phyloP scores from a whole-genome alignment of 2,329 filamentous ascomycete species.

The Hypoxylon sp. region DNA sequence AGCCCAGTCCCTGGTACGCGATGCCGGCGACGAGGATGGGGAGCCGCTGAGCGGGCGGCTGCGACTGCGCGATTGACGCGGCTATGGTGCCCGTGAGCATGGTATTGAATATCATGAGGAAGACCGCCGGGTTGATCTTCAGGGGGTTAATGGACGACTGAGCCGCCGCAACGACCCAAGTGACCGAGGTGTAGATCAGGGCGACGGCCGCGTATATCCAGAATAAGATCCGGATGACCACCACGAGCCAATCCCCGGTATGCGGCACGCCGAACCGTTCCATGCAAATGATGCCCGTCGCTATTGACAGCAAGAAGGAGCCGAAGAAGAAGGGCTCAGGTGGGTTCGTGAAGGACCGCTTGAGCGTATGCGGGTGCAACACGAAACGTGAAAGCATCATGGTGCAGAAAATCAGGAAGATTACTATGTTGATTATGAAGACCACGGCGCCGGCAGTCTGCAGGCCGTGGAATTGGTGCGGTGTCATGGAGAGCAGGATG shows the following conservation, averaged over 20 bases:
- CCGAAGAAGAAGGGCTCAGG: slow-evolving; percentile 71
- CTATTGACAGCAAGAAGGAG: slow-evolving; percentile 71
- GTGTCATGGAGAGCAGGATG: slow-evolving; percentile 63
- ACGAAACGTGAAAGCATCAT: slow-evolving; percentile 65
- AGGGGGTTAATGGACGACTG: slow-evolving; percentile 58
- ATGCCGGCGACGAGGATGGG: slow-evolving; percentile 69
- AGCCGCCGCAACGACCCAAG: slow-evolving; percentile 70
- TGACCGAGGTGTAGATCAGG: slow-evolving; percentile 64
- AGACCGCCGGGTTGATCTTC: slow-evolving; percentile 72
- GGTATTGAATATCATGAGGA: slow-evolving; percentile 72
- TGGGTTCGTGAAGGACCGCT: slow-evolving; percentile 62
- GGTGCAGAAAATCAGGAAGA: slow-evolving; percentile 63
- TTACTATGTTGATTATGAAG: slow-evolving; percentile 67
- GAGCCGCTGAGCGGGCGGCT: slow-evolving; percentile 61
- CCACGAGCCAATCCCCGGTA: slow-evolving; percentile 63
- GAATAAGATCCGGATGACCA: slow-evolving; percentile 67
- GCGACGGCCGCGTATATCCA: slow-evolving; percentile 71
- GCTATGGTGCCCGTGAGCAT: slow-evolving; percentile 74
- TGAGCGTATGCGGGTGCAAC: slow-evolving; percentile 59
- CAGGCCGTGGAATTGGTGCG: slow-evolving; percentile 67
- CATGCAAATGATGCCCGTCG: slow-evolving; percentile 69
- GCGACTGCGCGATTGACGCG: slow-evolving; percentile 61
- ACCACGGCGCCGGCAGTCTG: slow-evolving; percentile 66
- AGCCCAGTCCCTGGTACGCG: slow-evolving; percentile 71
- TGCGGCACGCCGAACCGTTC: slow-evolving; percentile 63